Conservation (phyloP, 2,329 filamentous ascomycete genomes). For the Berkeleyomyces rouxiae region DNA sequence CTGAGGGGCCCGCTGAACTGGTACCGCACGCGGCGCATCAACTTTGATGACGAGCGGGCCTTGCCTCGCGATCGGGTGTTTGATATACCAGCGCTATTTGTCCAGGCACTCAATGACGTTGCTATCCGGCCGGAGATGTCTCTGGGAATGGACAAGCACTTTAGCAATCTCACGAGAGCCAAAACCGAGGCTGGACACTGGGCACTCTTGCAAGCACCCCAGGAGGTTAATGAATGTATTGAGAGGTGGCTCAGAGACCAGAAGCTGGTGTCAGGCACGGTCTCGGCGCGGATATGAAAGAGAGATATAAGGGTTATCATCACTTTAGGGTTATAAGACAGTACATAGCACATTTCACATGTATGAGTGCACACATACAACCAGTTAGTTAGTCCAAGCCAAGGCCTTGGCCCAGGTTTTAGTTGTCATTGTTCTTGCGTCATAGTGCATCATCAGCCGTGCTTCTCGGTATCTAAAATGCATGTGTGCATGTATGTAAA, state of each 20-base stretch:
- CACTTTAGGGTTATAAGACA: background rate
- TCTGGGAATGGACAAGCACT: conserved; percentile 49
- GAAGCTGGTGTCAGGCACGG: conserved; percentile 2
- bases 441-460: background rate
- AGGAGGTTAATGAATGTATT: conserved; percentile 53
- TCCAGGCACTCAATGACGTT: conserved; percentile 52
- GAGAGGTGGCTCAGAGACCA: conserved; percentile 44
- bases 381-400: too few species aligned
- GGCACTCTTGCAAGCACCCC: conserved; percentile 59
- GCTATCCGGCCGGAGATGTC: conserved; percentile 60
- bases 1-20: conserved; percentile 71
- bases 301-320: background rate
- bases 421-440: background rate
- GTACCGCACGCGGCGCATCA: conserved; percentile 62
- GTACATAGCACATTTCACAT: background rate
- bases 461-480: background rate
- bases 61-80: conserved; percentile 33
- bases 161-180: conserved; percentile 45
- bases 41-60: conserved; percentile 56
- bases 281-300: conserved; percentile 24
- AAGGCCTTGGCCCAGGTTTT: background rate
- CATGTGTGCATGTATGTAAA: background rate
- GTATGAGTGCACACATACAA: background rate
- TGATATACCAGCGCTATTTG: conserved; percentile 52
- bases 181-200: conserved; percentile 63